Conservation (phyloP, 371 early-diverging fungal species). For the Mortierella sp. region DNA sequence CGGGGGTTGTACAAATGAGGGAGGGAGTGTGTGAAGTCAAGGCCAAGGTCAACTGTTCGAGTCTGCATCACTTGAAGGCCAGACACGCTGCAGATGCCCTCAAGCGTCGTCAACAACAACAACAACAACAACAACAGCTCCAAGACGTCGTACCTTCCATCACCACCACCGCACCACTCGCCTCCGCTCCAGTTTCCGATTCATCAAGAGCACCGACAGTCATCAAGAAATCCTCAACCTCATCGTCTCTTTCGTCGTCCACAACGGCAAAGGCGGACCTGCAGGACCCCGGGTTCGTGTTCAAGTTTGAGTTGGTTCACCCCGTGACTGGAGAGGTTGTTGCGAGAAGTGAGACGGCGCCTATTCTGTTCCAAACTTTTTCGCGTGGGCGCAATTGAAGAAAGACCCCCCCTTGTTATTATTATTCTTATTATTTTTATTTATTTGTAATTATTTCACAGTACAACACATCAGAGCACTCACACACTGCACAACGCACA, state of each 20-base stretch:
- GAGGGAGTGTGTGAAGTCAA: constrained; percentile 47
- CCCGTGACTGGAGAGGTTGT: constrained; percentile 28
- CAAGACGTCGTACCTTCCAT: background rate
- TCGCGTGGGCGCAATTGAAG: constrained; percentile 25
- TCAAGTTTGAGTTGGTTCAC: constrained; percentile 53
- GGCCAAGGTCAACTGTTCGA: constrained; percentile 51
- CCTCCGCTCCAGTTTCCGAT: background rate
- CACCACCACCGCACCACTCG: background rate
- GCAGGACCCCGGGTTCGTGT: constrained; percentile 45
- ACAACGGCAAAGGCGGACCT: constrained; percentile 15
- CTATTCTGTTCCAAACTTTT: constrained; percentile 47
- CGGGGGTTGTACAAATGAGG: constrained; percentile 43
- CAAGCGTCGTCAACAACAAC: constrained; percentile 4
- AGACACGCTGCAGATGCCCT: background rate
- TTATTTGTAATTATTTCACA: too few relatives aligned
- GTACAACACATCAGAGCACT: too few relatives aligned
- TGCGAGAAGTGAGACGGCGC: constrained; percentile 28
- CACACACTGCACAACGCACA: too few relatives aligned
- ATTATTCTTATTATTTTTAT: too few relatives aligned
- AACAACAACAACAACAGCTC: background rate
- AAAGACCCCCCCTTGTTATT: background rate
- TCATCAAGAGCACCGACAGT: background rate
- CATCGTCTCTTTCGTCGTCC: background rate
- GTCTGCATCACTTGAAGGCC: constrained; percentile 47
- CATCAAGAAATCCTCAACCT: too few relatives aligned